Base-by-base conservation (phyloP, 225 moss, liverwort and hornwort genomes). In the Bryum argenteum region DNA sequence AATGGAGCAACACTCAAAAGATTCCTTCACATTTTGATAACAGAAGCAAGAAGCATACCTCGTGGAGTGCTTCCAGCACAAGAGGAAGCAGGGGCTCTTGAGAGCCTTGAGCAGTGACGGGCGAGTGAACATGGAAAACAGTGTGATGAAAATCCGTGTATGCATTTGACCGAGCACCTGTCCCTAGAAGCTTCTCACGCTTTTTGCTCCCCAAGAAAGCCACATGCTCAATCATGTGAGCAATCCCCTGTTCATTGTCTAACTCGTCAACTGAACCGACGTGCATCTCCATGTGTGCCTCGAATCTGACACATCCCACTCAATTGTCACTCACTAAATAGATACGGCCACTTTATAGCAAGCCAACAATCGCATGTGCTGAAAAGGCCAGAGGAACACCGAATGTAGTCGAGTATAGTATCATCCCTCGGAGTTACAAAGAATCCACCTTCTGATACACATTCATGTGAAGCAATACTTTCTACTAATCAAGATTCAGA, bases 231-330 rank as follows among this genome's bases (percentile, higher is more conserved):
- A 98, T 98, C 98, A 98, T 98, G 76, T 98, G 98, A 51, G 98
- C 98, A 87, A 98, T 98, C 24, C 98, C 98, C 84, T 98, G 98
- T 81, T 98, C 98, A 52, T 91, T 71, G 61, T 94, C 94, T 56
- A 80, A 78, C 76, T 98, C 98, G 77, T 98, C 98, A 54, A 98
- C 98, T 59, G 98, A 98, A 54, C 98, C 98, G 4, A 98, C 98
- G 78, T 98, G 98, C 98, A 98, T 98, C 87, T 98, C 98, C 94
- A 98, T 98, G 21, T 98, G 98, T 40, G 98, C 98, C 87, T 98
- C 98, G 72, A 98, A 98, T 72, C 98, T 98, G 92, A 21, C 61
- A 70, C 5, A 75, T 13, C 28, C 40, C 66, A 74, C 11, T 53
- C 70, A 63, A 42, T 38, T 70, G 68, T 65, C 53, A 80, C 51